Evolutionary conservation across 768 basidiomycete species (phyloP), one percentile per base, ranked within the genome.

Genomic region (Kwoniella heveanensis): DNA sequence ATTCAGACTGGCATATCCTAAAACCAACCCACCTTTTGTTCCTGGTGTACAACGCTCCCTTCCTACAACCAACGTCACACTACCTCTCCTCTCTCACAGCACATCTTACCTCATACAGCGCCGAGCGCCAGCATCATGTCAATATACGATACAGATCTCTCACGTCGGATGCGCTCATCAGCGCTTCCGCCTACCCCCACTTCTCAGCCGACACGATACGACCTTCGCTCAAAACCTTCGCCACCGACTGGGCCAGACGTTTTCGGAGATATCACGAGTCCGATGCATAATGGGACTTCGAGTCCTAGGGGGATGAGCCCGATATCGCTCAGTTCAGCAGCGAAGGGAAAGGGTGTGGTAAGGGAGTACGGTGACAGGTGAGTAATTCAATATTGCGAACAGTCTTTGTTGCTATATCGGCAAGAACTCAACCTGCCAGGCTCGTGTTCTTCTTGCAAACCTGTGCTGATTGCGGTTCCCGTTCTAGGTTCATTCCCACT

Each of bases 401-500:
- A n/a, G n/a, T n/a, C n/a, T n/a, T n/a, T n/a, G n/a, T n/a, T n/a
- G n/a, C n/a, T n/a, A n/a, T n/a, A n/a, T n/a, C n/a, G n/a, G n/a
- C n/a, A n/a, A n/a, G n/a, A n/a, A n/a, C n/a, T n/a, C n/a, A n/a
- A n/a, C n/a, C n/a, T n/a, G n/a, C n/a, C n/a, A n/a, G n/a, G n/a
- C n/a, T n/a, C n/a, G n/a, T n/a, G n/a, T n/a, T n/a, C n/a, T n/a
- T n/a, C n/a, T n/a, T n/a, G n/a, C n/a, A n/a, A n/a, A n/a, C n/a
- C n/a, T n/a, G n/a, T n/a, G 36, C 36, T 60, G 15, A 48, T 54
- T 13, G 2, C 32, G 48, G 19, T 13, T 12, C 22, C 8, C 29
- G 57, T 9, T 1, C 1, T 75, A 86, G 88, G 10, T 89, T 88
- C 77, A 86, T 89, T 15, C 88, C 88, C 4, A 84, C 81, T 46